phyloP scores from a whole-genome alignment of 352 stramenopile species.

The Peronospora tabacina region DNA sequence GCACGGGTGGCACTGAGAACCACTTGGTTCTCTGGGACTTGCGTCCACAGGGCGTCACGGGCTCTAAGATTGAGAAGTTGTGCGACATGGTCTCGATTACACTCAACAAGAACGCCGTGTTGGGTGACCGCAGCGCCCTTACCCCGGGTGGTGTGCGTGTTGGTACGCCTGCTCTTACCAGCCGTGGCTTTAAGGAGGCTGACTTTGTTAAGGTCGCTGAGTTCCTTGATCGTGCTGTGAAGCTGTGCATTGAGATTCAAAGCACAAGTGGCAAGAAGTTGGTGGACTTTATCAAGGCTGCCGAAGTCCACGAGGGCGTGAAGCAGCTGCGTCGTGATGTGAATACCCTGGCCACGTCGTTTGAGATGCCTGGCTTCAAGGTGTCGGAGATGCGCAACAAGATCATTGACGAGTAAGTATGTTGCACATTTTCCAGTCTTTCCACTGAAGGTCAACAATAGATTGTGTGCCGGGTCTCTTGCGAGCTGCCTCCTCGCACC shows the following conservation, averaged over 20 bases:
- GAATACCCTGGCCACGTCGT: constrained; percentile 89
- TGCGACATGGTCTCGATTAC: constrained; percentile 97
- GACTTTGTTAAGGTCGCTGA: constrained; percentile 94
- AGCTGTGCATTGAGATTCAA: constrained; percentile 93
- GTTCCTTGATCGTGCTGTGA: constrained; percentile 92
- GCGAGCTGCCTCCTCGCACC: constrained; percentile 27
- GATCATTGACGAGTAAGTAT: constrained; percentile 52
- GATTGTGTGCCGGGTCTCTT: constrained; percentile 24
- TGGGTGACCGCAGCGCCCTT: constrained; percentile 93
- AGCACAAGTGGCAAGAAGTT: constrained; percentile 87
- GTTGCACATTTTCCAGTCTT: constrained; percentile 5
- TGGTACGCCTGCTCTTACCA: constrained; percentile 95
- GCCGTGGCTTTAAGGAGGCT: constrained; percentile 92
- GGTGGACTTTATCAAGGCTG: constrained; percentile 88
- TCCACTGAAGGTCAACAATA: constrained; percentile 27
- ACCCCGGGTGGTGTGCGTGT: constrained; percentile 93
- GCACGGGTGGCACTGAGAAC: constrained; percentile 98
- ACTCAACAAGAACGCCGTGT: constrained; percentile 99
- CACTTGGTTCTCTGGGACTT: constrained; percentile 99
- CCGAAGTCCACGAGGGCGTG: constrained; percentile 80
- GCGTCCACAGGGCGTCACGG: constrained; percentile 90
- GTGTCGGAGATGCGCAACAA: constrained; percentile 87
- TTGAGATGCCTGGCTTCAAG: constrained; percentile 95
- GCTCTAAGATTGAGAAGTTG: constrained; percentile 98
- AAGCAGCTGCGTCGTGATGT: constrained; percentile 88